Evolutionary conservation across 495 filamentous ascomycete species (phyloP).

Genomic region (Lophiostoma macrostomum): DNA sequence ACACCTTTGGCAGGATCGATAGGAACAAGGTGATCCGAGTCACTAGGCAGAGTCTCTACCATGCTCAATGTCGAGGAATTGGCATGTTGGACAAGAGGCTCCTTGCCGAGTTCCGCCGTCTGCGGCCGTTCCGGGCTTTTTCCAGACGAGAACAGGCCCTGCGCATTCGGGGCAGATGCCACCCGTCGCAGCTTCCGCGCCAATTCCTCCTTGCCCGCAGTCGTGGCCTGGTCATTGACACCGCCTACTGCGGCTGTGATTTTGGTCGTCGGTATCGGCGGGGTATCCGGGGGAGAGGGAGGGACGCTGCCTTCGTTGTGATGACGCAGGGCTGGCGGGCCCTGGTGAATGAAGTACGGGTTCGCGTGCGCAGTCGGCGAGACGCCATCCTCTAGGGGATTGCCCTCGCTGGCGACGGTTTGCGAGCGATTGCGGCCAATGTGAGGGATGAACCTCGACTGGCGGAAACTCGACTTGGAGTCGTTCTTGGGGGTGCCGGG

Average conservation of each 20-base stretch:
- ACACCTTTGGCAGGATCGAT: constrained; percentile 51
- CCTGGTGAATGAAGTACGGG: constrained; percentile 96
- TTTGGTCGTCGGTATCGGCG: constrained; percentile 58
- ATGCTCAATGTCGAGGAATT: constrained; percentile 55
- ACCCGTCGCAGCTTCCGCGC: constrained; percentile 89
- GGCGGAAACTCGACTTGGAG: constrained; percentile 67
- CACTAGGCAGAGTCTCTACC: constrained; percentile 47
- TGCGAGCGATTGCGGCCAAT: constrained; percentile 70
- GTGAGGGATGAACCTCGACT: constrained; percentile 77
- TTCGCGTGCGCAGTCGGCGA: constrained; percentile 94
- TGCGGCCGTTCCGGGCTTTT: constrained; percentile 67
- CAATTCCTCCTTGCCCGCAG: constrained; percentile 86
- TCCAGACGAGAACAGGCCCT: constrained; percentile 75
- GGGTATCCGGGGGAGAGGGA: constrained; percentile 92
- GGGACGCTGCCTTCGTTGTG: constrained; percentile 94
- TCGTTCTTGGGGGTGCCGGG: constrained; percentile 50
- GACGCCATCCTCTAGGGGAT: constrained; percentile 79
- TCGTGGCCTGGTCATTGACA: constrained; percentile 69
- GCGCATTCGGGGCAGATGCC: constrained; percentile 93
- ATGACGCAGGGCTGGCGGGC: constrained; percentile 86
- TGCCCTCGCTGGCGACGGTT: constrained; percentile 91
- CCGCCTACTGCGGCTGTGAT: constrained; percentile 68
- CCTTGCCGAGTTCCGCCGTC: constrained; percentile 77
- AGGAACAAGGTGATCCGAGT: constrained; percentile 43
- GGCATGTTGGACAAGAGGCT: constrained; percentile 61